phyloP scores from a whole-genome alignment of 2,329 filamentous ascomycete species.

The Aspergillus brasiliensis region DNA sequence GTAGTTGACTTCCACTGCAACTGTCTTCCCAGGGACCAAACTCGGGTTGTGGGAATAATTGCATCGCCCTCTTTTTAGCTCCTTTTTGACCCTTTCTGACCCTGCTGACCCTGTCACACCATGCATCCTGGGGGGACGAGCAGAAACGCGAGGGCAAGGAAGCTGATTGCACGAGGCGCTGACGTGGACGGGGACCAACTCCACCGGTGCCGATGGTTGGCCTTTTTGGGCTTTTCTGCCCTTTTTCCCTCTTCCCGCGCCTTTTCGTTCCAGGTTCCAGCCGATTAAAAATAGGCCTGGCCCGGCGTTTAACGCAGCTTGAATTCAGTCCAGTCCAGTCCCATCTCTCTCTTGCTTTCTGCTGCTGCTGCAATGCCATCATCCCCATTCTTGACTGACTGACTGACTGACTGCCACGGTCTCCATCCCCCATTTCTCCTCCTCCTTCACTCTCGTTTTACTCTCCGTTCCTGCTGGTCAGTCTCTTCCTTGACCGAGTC shows the following conservation, averaged over 20 bases:
- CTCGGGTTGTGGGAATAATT: not conserved
- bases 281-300: not conserved
- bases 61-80: too few species aligned
- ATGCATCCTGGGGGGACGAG: not conserved
- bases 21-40: not conserved
- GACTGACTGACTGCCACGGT: not conserved
- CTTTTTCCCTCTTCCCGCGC: too few species aligned
- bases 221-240: not conserved
- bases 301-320: not conserved
- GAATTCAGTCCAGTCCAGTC: not conserved
- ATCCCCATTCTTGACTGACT: not conserved
- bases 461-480: constrained; percentile 1
- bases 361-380: not conserved
- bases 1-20: too few species aligned
- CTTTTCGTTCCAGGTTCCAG: too few species aligned
- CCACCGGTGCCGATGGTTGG: not conserved
- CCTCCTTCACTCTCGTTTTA: not conserved
- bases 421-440: too few species aligned
- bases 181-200: constrained; percentile 1
- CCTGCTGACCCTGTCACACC: constrained; percentile 2
- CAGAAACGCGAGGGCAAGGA: not conserved
- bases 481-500: not conserved
- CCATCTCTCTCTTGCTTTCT: not conserved
- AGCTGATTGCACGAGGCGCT: constrained; percentile 3
- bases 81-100: not conserved